Conservation (phyloP, 2,329 filamentous ascomycete genomes). For the Leptographium galeiforme region DNA sequence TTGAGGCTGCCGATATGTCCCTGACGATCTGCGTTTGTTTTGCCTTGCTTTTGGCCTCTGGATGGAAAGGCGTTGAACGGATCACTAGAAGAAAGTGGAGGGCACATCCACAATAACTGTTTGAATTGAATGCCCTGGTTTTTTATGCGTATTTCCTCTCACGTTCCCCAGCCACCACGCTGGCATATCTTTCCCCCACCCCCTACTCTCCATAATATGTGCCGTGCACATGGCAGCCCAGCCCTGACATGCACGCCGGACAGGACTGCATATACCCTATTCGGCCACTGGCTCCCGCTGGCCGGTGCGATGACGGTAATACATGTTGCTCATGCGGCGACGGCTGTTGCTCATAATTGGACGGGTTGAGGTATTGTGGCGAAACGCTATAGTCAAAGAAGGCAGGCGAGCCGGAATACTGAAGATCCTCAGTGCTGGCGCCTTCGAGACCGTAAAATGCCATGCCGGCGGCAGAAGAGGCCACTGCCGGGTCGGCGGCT, state of each 20-base stretch:
- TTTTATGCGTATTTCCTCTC: not conserved
- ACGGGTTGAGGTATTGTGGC: constrained; percentile 5
- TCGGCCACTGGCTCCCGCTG: not conserved
- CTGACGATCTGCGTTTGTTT: not conserved
- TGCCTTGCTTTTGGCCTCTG: not conserved
- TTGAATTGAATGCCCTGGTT: not conserved
- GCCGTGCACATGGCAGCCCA: constrained; percentile 10
- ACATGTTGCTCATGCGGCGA: not conserved
- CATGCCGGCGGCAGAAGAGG: not conserved
- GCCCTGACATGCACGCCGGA: constrained; percentile 8
- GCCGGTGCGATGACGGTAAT: not conserved
- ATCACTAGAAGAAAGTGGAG: not conserved
- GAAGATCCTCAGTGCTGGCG: constrained; percentile 9
- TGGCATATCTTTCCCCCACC: not conserved
- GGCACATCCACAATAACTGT: not conserved
- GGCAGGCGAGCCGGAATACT: constrained; percentile 4
- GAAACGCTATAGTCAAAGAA: constrained; percentile 11
- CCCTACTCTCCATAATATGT: constrained; percentile 5
- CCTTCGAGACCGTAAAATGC: constrained; percentile 8
- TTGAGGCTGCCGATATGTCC: constrained; percentile 18
- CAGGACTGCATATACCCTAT: constrained; percentile 1
- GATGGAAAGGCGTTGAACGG: not conserved
- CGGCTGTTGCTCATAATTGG: not conserved
- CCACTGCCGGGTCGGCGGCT: not conserved
- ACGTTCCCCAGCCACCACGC: not conserved